Conservation (phyloP, 2,329 filamentous ascomycete genomes). For the Alternaria angustiovoidea region DNA sequence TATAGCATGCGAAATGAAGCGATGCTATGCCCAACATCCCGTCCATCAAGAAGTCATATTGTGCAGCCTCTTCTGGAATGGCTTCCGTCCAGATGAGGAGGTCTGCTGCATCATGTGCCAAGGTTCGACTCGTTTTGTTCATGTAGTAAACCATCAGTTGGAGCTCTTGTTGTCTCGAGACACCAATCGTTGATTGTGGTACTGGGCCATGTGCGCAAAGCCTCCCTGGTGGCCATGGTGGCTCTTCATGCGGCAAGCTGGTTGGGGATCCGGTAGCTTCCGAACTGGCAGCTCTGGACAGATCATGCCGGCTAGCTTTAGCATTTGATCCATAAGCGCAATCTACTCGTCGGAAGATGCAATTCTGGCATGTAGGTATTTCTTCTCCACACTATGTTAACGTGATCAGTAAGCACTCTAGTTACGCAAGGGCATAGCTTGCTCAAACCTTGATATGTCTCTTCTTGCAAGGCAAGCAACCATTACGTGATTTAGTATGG, state of each 20-base stretch:
- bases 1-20: constrained; percentile 16
- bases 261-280: not conserved
- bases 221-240: not conserved
- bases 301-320: not conserved
- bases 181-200: not conserved
- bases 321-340: not conserved
- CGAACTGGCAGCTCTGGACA: constrained; percentile 1
- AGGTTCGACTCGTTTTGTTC: constrained; percentile 3
- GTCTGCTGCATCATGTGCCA: constrained; percentile 3
- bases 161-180: constrained; percentile 4
- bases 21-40: constrained; percentile 17
- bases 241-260: not conserved
- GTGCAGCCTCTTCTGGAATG: constrained; percentile 15
- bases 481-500: constrained; percentile 8
- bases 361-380: not conserved
- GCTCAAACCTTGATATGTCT: constrained; percentile 2
- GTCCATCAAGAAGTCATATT: constrained; percentile 17
- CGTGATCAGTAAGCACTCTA: not conserved
- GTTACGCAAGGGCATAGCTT: not conserved
- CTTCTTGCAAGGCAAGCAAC: constrained; percentile 5
- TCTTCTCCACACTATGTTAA: not conserved
- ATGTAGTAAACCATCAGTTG: constrained; percentile 3
- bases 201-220: not conserved
- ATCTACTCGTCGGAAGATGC: not conserved
- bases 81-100: constrained; percentile 8